A percentile compares a stretch with the other conserved stretches of the same genome.
Evolutionary conservation across 1,284 basidiomycete genomes (phyloP).

Genomic region (Pseudozyma sp.): DNA sequence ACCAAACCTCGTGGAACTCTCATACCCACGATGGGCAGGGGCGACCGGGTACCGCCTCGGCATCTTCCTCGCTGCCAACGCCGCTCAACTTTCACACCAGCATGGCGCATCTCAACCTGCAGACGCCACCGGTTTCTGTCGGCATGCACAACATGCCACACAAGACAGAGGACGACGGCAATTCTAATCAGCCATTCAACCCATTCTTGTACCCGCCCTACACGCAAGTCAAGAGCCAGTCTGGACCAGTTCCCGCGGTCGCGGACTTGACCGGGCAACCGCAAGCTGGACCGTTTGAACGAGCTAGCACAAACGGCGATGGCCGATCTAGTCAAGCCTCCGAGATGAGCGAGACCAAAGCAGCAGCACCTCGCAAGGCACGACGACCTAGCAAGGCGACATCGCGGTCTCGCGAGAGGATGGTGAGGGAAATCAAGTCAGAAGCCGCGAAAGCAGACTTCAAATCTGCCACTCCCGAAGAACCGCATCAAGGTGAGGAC

Average conservation of each 20-base stretch:
- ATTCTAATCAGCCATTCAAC: constrained; percentile 35
- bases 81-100: constrained; percentile 44
- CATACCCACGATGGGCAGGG: constrained; percentile 4
- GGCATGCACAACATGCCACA: constrained; percentile 5
- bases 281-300: neutral
- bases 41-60: constrained; percentile 21
- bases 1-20: constrained; percentile 18
- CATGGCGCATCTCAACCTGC: constrained; percentile 55
- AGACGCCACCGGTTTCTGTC: constrained; percentile 33
- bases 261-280: constrained; percentile 5
- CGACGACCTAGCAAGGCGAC: constrained; percentile 34
- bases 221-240: constrained; percentile 18
- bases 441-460: constrained; percentile 13
- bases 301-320: neutral
- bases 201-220: constrained; percentile 52
- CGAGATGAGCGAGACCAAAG: constrained; percentile 22
- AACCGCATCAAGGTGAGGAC: constrained; percentile 27
- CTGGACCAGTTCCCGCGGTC: constrained; percentile 1
- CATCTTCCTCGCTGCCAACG: constrained; percentile 41
- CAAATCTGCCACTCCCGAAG: constrained; percentile 32
- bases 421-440: constrained; percentile 24
- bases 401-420: constrained; percentile 23
- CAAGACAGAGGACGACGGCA: constrained; percentile 17
- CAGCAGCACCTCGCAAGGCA: constrained; percentile 16
- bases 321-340: constrained; percentile 30